Evolutionary conservation across 176 grass and related monocot species (phyloP), one percentile per base, ranked within the genome.

Genomic region (Pontederia paniculata): DNA sequence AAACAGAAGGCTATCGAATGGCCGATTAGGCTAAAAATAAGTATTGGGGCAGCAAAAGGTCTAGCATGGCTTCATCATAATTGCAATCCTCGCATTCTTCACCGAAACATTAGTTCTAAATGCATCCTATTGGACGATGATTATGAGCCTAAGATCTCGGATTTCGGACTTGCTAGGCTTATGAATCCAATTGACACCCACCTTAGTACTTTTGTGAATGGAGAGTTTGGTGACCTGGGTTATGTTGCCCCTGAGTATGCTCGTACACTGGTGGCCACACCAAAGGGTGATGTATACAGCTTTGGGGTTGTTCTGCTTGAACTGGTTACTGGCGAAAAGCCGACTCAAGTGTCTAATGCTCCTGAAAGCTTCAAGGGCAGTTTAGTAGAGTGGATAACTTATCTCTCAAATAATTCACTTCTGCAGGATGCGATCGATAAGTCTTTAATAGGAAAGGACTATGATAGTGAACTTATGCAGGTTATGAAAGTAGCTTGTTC

Each of bases 161-260:
- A 95, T 23, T 89, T 95, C 44, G 89, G 89, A 17, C 78, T 95
- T 52, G 89, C 89, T 23, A 89, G 89, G 67, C 73, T 95, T 60
- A 89, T 89, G 84, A 95, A 89, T 57, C 89, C 89, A 11, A 54
- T 95, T 63, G 89, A 95, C 48, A 95, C 84, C 9, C 89, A 95
- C 63, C 82, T 95, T 48, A 95, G 84, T 72, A 95, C 89, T 57
- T 95, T 95, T 76, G 81, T 95, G 6, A 95, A 88, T 0, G 84
- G 89, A 0, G 89, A 95, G 68, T 95, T 88, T 17, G 89, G 89
- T 16, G 89, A 95, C 52, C 53, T 95, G 13, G 89, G 81, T 52
- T 95, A 95, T 62, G 84, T 95, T 9, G 89, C 81, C 42, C 89
- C 89, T 0, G 89, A 95, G 61, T 95, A 95, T 10, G 61, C 81